phyloP scores from a whole-genome alignment of 352 stramenopile genomes.

The Phytopythium chamaehyphon region DNA sequence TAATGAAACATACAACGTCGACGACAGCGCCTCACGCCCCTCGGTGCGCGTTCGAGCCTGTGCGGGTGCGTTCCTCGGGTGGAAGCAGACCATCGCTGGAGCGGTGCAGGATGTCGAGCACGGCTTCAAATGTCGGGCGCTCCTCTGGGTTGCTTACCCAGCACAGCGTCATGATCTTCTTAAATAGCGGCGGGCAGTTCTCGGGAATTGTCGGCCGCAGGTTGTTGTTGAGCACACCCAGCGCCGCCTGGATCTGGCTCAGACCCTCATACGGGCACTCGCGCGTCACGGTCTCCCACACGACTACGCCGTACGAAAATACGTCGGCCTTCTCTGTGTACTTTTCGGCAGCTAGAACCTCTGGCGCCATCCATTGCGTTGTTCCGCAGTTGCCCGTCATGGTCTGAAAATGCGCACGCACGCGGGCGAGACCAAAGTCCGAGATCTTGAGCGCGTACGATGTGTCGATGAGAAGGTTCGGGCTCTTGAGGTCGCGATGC shows the following conservation, averaged over 20 bases:
- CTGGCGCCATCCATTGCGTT: constrained; percentile 85
- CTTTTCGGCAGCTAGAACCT: constrained; percentile 78
- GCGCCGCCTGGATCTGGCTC: constrained; percentile 85
- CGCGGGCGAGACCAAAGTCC: constrained; percentile 82
- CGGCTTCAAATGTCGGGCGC: constrained; percentile 75
- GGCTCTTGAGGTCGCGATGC: constrained; percentile 85
- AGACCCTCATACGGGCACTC: constrained; percentile 90
- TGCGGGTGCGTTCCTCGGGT: background rate
- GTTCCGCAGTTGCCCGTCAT: constrained; percentile 87
- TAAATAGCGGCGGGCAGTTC: constrained; percentile 72
- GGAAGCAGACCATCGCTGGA: constrained; percentile 22
- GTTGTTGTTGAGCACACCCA: constrained; percentile 87
- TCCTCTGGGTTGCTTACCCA: constrained; percentile 73
- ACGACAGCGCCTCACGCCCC: background rate
- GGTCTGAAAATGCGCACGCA: constrained; percentile 83
- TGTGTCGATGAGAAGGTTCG: constrained; percentile 75
- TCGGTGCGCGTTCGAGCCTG: background rate
- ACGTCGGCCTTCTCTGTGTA: constrained; percentile 88
- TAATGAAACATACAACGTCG: background rate
- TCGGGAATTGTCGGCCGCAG: constrained; percentile 75
- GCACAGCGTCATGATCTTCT: constrained; percentile 83
- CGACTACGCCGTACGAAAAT: constrained; percentile 84
- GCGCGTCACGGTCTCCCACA: constrained; percentile 87
- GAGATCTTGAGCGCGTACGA: constrained; percentile 86
- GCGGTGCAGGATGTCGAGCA: constrained; percentile 71